Evolutionary conservation across 192 early-diverging fungal species (phyloP).

Genomic region (Martensiomyces pterosporus): DNA sequence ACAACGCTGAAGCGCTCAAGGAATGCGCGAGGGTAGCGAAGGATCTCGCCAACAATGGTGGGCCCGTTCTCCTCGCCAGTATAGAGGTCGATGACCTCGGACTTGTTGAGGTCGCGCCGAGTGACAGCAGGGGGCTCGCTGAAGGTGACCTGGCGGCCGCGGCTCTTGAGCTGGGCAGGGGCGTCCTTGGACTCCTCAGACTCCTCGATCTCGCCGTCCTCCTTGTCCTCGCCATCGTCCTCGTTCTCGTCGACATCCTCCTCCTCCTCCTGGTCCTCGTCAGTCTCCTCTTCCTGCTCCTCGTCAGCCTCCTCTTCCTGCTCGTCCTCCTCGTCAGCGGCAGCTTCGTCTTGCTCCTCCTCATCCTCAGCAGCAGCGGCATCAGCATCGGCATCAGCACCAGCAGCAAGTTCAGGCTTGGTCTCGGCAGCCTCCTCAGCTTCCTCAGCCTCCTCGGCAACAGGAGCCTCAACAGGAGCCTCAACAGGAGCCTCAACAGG

Average conservation of each 20-base stretch:
- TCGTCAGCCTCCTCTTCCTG: conserved; percentile 18
- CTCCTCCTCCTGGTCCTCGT: conserved; percentile 15
- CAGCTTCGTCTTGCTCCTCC: conserved; percentile 23
- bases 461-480: conserved; percentile 5
- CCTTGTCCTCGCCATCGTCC: conserved; percentile 31
- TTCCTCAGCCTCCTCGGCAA: conserved; percentile 28
- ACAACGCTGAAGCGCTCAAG: conserved; percentile 71
- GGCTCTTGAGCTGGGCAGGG: conserved; percentile 28
- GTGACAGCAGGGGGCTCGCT: conserved; percentile 46
- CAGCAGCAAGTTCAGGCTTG: conserved; percentile 13
- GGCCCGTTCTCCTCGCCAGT: conserved; percentile 50
- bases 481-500: neutral
- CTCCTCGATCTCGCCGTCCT: conserved; percentile 15
- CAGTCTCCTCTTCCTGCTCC: conserved; percentile 15
- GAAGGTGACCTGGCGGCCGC: conserved; percentile 40
- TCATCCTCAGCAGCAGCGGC: conserved; percentile 8
- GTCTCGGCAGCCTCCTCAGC: conserved; percentile 21
- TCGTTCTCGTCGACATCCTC: conserved; percentile 5
- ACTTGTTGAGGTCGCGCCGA: conserved; percentile 32
- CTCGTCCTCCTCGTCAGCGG: conserved; percentile 15
- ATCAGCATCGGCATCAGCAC: conserved; percentile 2
- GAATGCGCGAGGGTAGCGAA: conserved; percentile 70
- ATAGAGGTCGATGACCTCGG: conserved; percentile 47
- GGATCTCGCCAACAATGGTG: conserved; percentile 55
- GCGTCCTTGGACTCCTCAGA: neutral